phyloP scores from a whole-genome alignment of 2,329 filamentous ascomycete genomes.

The Orbilia brochopaga region DNA sequence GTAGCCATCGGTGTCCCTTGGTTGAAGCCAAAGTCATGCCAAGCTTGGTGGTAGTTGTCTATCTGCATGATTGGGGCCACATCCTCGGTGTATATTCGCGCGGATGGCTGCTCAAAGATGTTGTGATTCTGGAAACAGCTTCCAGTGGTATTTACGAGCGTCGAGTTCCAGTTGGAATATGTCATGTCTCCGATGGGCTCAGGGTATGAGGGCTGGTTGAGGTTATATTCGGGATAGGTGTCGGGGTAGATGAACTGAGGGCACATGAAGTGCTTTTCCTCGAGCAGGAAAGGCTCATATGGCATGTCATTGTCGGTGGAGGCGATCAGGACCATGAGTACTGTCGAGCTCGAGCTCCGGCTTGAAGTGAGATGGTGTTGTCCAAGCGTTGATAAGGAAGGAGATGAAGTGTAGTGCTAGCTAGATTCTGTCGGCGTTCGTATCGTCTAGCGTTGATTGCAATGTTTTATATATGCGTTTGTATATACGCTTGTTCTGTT shows the following conservation, averaged over 20 bases:
- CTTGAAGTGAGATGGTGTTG: not conserved
- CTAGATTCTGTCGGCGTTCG: too few species aligned
- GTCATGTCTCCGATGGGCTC: constrained; percentile 3
- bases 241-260: not conserved
- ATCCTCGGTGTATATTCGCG: not conserved
- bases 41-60: constrained; percentile 14
- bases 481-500: too few species aligned
- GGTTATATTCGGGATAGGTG: not conserved
- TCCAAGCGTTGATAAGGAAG: not conserved
- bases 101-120: constrained; percentile 12
- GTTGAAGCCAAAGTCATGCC: constrained; percentile 14
- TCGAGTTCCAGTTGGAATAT: constrained; percentile 15
- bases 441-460: too few species aligned
- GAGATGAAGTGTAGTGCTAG: too few species aligned
- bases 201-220: not conserved
- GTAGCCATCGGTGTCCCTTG: not conserved
- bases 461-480: too few species aligned
- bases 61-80: constrained; percentile 4
- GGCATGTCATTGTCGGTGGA: not conserved
- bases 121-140: constrained; percentile 20
- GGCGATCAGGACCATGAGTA: constrained; percentile 3
- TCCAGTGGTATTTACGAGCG: not conserved
- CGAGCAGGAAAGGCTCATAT: not conserved
- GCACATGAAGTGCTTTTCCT: not conserved
- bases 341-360: not conserved